Conservation (phyloP, 805 yeast genomes). For the Groenewaldozyma salmanticensis region DNA sequence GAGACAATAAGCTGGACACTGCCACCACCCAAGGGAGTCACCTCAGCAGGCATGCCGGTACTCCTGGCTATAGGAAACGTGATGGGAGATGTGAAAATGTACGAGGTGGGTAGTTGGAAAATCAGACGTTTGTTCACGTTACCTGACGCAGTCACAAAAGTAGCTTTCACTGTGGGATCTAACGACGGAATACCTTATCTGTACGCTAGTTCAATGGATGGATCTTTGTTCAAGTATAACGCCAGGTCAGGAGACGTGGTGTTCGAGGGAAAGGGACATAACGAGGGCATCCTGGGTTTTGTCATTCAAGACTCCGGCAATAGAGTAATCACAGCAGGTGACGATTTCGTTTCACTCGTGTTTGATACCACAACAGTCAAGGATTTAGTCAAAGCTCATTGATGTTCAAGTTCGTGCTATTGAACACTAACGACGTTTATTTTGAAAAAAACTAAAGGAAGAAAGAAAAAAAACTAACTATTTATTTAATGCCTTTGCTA, state of each 20-base stretch:
- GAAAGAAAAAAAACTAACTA: background rate
- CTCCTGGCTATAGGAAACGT: conserved; percentile 84
- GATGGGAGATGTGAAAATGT: conserved; percentile 73
- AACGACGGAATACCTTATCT: conserved; percentile 35
- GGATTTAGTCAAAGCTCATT: background rate
- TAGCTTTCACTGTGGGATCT: conserved; percentile 46
- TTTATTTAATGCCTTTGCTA: background rate
- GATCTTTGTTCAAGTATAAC: conserved; percentile 80
- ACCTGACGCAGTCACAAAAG: conserved; percentile 78
- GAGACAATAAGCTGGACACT: conserved; percentile 82
- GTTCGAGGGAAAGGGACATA: conserved; percentile 82
- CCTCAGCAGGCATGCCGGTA: background rate
- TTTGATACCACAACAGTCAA: conserved; percentile 30
- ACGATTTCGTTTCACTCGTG: conserved; percentile 86
- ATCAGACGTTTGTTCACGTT: conserved; percentile 60
- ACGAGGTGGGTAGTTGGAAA: conserved; percentile 81
- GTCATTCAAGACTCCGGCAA: conserved; percentile 55
- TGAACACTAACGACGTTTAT: too few relatives aligned
- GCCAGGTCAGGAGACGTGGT: conserved; percentile 72
- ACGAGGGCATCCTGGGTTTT: conserved; percentile 88
- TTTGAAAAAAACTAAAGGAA: too few relatives aligned
- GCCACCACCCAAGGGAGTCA: too few relatives aligned
- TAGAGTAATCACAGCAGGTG: conserved; percentile 85
- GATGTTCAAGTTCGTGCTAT: too few relatives aligned
- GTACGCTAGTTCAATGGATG: conserved; percentile 73